Conservation (phyloP, 2,329 filamentous ascomycete species). For the Epichloe hybrida region DNA sequence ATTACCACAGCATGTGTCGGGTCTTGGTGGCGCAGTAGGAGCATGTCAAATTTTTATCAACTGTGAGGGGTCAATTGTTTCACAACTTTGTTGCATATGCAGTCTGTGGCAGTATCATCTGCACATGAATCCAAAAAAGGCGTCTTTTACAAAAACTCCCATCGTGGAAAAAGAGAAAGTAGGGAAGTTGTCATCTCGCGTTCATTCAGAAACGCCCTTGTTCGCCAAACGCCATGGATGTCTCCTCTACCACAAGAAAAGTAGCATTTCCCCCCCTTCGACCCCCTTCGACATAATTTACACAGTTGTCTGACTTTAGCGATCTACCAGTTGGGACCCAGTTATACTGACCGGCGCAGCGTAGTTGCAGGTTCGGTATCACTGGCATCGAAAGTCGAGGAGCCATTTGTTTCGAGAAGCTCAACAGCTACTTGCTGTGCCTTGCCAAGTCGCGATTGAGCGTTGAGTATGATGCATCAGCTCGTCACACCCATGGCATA, state of each 20-base stretch:
- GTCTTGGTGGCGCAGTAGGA: neutral
- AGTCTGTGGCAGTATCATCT: neutral
- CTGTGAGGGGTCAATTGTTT: neutral
- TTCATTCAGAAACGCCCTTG: neutral
- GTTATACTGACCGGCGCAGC: neutral
- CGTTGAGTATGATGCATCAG: slow-evolving; percentile 4
- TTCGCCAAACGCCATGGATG: neutral
- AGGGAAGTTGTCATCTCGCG: neutral
- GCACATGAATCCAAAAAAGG: neutral
- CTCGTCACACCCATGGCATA: slow-evolving; percentile 21
- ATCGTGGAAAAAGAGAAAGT: neutral
- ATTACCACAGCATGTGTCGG: neutral
- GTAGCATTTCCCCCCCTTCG: neutral
- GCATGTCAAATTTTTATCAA: neutral
- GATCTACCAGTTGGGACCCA: neutral
- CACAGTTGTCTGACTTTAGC: neutral
- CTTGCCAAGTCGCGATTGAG: neutral
- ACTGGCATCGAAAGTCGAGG: neutral
- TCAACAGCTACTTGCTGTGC: neutral
- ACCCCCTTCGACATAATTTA: neutral
- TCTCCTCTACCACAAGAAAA: neutral
- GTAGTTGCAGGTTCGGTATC: neutral
- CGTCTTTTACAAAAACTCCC: neutral
- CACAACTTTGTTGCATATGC: neutral
- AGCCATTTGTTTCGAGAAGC: neutral